Percentiles rank a stretch among this genome's conserved stretches.
Evolutionary conservation across 441 rosid species (phyloP).

Genomic region (Eutrema salsugineum): DNA sequence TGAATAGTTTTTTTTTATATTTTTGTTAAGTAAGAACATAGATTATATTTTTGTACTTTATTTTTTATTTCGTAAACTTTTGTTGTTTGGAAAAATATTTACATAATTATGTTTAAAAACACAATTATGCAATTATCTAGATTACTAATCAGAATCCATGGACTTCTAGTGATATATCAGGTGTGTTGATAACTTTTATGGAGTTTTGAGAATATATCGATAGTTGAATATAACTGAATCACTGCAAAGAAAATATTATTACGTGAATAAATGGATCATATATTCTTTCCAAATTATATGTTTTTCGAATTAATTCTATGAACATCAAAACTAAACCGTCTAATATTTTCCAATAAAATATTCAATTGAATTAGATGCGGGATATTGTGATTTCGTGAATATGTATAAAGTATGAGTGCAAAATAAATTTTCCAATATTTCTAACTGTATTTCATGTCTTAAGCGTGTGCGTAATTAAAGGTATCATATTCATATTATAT

Average conservation of each 20-base stretch:
- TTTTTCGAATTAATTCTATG: not conserved
- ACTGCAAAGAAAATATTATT: too few relatives aligned
- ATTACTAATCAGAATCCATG: too few relatives aligned
- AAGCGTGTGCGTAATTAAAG: slow-evolving; percentile 20
- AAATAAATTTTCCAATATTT: not conserved
- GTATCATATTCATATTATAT: slow-evolving; percentile 22
- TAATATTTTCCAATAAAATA: not conserved
- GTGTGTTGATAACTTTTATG: not conserved
- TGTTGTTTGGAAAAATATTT: too few relatives aligned
- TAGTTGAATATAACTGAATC: not conserved
- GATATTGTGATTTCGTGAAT: not conserved
- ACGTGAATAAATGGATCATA: not conserved
- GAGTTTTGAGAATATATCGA: not conserved
- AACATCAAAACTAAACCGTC: not conserved
- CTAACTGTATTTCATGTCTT: slow-evolving; percentile 27
- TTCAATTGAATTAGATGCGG: not conserved
- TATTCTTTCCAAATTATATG: not conserved
- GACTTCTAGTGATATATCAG: not conserved
- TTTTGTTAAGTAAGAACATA: too few relatives aligned
- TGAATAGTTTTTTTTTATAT: too few relatives aligned
- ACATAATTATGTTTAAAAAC: too few relatives aligned
- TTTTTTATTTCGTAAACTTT: too few relatives aligned
- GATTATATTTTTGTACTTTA: too few relatives aligned
- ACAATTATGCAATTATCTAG: too few relatives aligned
- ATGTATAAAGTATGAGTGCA: not conserved